phyloP scores from a whole-genome alignment of 2,329 filamentous ascomycete species.

The Orbilia oligospora region DNA sequence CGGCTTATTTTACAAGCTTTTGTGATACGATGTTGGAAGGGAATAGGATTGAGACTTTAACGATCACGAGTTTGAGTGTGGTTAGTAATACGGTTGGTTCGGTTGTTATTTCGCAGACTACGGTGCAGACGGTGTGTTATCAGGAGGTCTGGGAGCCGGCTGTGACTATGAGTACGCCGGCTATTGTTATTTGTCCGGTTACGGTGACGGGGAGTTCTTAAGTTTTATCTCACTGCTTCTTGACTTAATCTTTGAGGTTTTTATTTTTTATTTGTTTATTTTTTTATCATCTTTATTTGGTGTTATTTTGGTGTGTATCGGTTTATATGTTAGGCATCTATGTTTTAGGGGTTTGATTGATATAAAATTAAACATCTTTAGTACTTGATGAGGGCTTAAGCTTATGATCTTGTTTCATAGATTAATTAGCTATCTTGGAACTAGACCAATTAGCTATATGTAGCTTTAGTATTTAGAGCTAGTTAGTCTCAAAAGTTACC shows the following conservation, averaged over 20 bases:
- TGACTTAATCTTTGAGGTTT: too few relatives aligned
- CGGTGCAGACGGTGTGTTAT: conserved; percentile 51
- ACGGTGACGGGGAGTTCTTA: conserved; percentile 10
- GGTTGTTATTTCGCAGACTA: conserved; percentile 25
- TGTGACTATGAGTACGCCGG: conserved; percentile 28
- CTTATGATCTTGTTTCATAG: too few relatives aligned
- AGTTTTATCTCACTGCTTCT: too few relatives aligned
- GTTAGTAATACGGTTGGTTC: conserved; percentile 7
- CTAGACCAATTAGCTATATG: too few relatives aligned
- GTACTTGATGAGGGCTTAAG: too few relatives aligned
- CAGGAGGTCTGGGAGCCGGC: conserved; percentile 28
- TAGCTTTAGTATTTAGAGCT: too few relatives aligned
- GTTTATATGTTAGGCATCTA: too few relatives aligned
- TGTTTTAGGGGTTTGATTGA: too few relatives aligned
- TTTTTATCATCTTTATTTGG: not conserved
- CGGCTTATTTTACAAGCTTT: conserved; percentile 11
- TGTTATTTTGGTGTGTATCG: too few relatives aligned
- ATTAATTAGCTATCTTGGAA: too few relatives aligned
- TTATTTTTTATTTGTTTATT: not conserved
- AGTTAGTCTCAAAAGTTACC: too few relatives aligned
- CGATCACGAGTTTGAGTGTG: conserved; percentile 25
- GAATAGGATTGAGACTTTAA: conserved; percentile 27
- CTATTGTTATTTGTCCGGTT: conserved; percentile 43
- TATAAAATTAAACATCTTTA: too few relatives aligned
- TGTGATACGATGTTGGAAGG: conserved; percentile 19